Evolutionary conservation across 2,329 filamentous ascomycete genomes (phyloP).

Genomic region (Plenodomus lindquistii): DNA sequence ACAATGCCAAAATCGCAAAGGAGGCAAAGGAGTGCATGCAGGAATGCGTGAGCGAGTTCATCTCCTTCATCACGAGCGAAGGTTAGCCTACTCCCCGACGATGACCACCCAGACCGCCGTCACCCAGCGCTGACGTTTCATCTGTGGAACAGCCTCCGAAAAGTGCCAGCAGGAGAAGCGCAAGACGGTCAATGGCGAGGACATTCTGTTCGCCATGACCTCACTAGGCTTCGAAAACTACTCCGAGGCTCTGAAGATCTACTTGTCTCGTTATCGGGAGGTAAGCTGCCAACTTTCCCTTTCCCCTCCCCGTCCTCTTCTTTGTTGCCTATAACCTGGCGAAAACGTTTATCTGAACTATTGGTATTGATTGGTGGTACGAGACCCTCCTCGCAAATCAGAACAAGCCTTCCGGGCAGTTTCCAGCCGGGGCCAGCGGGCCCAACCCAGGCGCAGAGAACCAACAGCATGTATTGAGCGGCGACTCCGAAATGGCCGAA

Average conservation of each 20-base stretch:
- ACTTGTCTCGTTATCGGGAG: conserved; percentile 95
- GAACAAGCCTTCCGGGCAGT: conserved; percentile 55
- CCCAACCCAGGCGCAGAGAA: conserved; percentile 43
- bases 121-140: conserved; percentile 14
- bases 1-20: conserved; percentile 98
- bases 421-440: conserved; percentile 40
- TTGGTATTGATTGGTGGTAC: conserved; percentile 57
- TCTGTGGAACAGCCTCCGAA: conserved; percentile 77
- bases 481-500: conserved; percentile 49
- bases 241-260: conserved; percentile 96
- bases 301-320: conserved; percentile 27
- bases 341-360: conserved; percentile 54
- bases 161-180: conserved; percentile 99
- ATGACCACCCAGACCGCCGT: conserved; percentile 1
- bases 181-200: conserved; percentile 98
- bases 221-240: conserved; percentile 99
- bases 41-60: conserved; percentile 99
- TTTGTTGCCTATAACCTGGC: conserved; percentile 44
- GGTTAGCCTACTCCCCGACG: conserved; percentile 60
- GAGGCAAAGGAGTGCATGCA: conserved; percentile 99
- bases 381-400: conserved; percentile 80
- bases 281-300: conserved; percentile 62
- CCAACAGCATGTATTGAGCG: conserved; percentile 49
- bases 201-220: conserved; percentile 98
- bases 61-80: conserved; percentile 99